Conservation (phyloP, 2,329 filamentous ascomycete genomes). For the Corniculantispora saksenae region DNA sequence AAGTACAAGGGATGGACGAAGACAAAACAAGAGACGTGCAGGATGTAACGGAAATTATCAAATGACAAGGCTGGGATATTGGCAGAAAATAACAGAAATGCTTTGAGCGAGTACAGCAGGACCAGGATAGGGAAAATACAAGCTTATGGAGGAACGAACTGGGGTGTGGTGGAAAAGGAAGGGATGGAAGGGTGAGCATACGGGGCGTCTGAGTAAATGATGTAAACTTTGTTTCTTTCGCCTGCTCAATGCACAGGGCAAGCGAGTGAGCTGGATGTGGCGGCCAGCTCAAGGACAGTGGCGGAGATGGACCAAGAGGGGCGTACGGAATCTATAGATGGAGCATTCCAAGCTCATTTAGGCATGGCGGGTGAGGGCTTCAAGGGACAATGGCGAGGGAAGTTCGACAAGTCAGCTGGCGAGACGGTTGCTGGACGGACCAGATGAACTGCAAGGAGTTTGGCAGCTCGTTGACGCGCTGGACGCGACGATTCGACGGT, state of each 20-base stretch:
- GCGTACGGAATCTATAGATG: conserved; percentile 18
- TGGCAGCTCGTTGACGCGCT: not conserved
- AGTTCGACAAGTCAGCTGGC: not conserved
- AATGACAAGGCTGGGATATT: not conserved
- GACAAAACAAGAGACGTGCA: not conserved
- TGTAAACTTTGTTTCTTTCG: conserved; percentile 33
- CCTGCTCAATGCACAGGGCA: not conserved
- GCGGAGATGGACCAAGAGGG: conserved; percentile 23
- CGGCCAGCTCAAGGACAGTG: conserved; percentile 38
- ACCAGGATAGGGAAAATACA: conserved; percentile 1
- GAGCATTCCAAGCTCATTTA: conserved; percentile 22
- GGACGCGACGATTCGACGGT: not conserved
- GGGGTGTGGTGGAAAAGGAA: conserved; percentile 10
- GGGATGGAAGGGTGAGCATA: conserved; percentile 1
- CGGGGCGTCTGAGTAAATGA: conserved; percentile 25
- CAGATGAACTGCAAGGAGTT: not conserved
- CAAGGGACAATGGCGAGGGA: not conserved
- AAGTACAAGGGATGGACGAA: not conserved
- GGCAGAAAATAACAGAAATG: not conserved
- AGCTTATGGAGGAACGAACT: conserved; percentile 10
- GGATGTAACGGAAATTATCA: not conserved
- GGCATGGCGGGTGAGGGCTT: conserved; percentile 17
- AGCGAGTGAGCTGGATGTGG: conserved; percentile 38
- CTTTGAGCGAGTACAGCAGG: not conserved
- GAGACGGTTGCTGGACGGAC: not conserved